These are phyloP conservation scores for Primulina eburnea DNA, from an alignment of 257 asterid genomes.

Conservation along the genomic window DNA sequence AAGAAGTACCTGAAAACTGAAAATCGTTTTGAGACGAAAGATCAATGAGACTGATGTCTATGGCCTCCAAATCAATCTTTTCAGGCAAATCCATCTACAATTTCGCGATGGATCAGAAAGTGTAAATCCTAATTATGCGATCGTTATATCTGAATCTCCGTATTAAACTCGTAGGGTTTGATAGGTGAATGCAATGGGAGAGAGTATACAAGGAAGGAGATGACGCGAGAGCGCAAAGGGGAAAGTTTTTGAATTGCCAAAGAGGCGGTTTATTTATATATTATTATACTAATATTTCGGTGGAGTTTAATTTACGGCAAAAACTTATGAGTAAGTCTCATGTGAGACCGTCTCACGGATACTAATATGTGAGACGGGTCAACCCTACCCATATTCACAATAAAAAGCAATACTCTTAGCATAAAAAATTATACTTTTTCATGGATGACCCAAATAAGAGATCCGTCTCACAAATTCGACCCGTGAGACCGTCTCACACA, in stretches of 20 bases:
- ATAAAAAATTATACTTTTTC: too few relatives aligned
- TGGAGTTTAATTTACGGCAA: too few relatives aligned
- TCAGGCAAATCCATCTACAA: constrained; percentile 34
- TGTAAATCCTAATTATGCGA: too few relatives aligned
- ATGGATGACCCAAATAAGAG: too few relatives aligned
- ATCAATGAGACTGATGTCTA: constrained; percentile 38
- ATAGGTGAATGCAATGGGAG: neutral
- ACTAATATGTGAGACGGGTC: too few relatives aligned
- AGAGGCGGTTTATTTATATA: constrained; percentile 33
- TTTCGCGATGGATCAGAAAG: too few relatives aligned
- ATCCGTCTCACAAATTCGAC: too few relatives aligned
- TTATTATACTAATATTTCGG: neutral
- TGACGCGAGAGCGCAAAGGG: constrained; percentile 18
- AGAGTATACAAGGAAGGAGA: neutral
- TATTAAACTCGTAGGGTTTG: neutral
- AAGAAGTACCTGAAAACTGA: constrained; percentile 43
- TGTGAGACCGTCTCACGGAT: too few relatives aligned
- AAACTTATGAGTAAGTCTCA: too few relatives aligned
- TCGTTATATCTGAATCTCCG: neutral
- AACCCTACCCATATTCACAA: too few relatives aligned
- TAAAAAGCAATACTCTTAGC: too few relatives aligned
- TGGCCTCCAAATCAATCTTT: constrained; percentile 41
- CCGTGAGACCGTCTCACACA: too few relatives aligned
- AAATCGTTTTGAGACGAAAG: constrained; percentile 14
- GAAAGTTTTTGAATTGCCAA: constrained; percentile 29